These are phyloP conservation scores for Pythium folliculosum DNA, from an alignment of 352 stramenopile species.

Conservation along the genomic window DNA sequence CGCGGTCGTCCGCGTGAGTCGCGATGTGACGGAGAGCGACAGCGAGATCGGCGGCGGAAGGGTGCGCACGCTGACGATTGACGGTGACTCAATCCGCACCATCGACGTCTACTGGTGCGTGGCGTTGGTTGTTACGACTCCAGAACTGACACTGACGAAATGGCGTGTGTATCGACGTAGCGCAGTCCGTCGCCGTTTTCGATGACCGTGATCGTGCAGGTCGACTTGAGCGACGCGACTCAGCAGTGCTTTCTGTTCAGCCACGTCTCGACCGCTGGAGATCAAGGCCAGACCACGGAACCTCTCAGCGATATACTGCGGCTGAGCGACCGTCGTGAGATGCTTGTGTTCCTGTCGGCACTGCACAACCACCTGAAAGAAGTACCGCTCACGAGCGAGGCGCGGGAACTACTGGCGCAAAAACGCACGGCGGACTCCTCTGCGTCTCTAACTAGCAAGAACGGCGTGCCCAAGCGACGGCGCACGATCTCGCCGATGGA, in stretches of 20 bases:
- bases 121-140: not conserved
- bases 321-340: slow-evolving; percentile 26
- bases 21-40: not conserved
- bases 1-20: slow-evolving; percentile 7
- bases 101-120: slow-evolving; percentile 53
- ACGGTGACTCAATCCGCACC: slow-evolving; percentile 17
- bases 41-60: not conserved
- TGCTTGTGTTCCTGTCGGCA: slow-evolving; percentile 38
- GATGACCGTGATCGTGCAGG: slow-evolving; percentile 44
- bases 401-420: slow-evolving; percentile 39
- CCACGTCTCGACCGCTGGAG: slow-evolving; percentile 13
- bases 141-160: not conserved
- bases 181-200: slow-evolving; percentile 59
- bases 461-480: slow-evolving; percentile 11
- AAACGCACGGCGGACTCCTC: not conserved
- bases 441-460: not conserved
- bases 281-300: not conserved
- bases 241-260: slow-evolving; percentile 68
- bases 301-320: not conserved
- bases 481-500: slow-evolving; percentile 13
- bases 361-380: slow-evolving; percentile 52
- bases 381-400: slow-evolving; percentile 42
- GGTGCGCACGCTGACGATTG: slow-evolving; percentile 12
- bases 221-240: slow-evolving; percentile 38
- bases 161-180: not conserved